Evolutionary conservation across 2,329 filamentous ascomycete genomes (phyloP).

Genomic region (Pestalotiopsis fici): DNA sequence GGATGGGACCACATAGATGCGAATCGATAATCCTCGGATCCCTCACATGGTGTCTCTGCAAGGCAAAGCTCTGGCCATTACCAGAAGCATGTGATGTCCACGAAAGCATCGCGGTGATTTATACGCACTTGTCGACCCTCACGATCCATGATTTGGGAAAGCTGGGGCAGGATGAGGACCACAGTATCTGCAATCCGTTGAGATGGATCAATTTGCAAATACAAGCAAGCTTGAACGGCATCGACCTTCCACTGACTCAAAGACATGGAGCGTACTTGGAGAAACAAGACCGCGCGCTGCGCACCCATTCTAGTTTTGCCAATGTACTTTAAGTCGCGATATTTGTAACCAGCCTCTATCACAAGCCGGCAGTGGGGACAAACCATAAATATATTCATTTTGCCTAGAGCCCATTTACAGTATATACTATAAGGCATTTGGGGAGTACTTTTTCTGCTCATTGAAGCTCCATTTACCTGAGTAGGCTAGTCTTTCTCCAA

Average conservation of each 20-base stretch:
- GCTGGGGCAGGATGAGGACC: not conserved
- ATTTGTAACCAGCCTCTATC: too few species aligned
- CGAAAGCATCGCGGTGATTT: conserved; percentile 15
- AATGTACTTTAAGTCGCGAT: too few species aligned
- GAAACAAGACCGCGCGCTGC: too few species aligned
- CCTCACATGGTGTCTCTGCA: conserved; percentile 32
- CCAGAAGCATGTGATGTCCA: conserved; percentile 23
- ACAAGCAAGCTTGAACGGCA: too few species aligned
- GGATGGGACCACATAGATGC: conserved; percentile 34
- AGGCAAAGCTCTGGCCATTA: conserved; percentile 33
- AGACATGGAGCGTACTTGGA: too few species aligned
- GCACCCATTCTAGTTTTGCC: too few species aligned
- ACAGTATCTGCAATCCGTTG: not conserved
- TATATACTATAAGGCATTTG: too few species aligned
- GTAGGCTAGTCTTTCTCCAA: too few species aligned
- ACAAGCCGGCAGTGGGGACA: too few species aligned
- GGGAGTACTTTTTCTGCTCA: too few species aligned
- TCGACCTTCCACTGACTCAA: too few species aligned
- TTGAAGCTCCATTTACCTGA: too few species aligned
- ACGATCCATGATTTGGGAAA: conserved; percentile 28
- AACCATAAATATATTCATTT: not conserved
- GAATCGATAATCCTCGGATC: conserved; percentile 38
- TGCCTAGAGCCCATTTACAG: not conserved
- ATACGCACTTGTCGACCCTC: conserved; percentile 20
- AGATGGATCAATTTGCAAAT: not conserved